Evolutionary conservation across 345 rosid species (phyloP), one percentile per base, ranked within the genome.

Genomic region (Citrus sinensis): DNA sequence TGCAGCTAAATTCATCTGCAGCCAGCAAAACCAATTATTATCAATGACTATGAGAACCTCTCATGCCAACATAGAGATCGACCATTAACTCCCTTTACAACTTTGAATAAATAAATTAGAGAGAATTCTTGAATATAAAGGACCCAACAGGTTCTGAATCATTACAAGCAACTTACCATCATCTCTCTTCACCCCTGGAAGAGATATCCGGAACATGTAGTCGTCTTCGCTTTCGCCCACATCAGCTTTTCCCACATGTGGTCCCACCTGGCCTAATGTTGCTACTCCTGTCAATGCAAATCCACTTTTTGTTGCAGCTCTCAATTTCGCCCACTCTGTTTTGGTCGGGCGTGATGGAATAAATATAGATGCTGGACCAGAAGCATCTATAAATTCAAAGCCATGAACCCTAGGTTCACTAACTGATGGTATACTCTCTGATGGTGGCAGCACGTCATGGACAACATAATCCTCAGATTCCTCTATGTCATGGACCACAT

Each of bases 111-210:
- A 6, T 51, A 64, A 65, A 20, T 32, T 65, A n/a, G 51, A 51
- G 9, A 65, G 16, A 51, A 65, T 65, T 51, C 70, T 13, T 9
- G 63, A 76, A 63, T 10, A 25, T 37, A 25, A 68, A 29, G 71
- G 76, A 74, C 32, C 40, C 62, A 61, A 16, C 22, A 56, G 66
- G 72, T n/a, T 54, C 19, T 14, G 9, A 55, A 55, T 27, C 34
- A 32, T 7, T 51, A 17, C 58, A 51, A 16, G 19, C 49, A 73
- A 80, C 88, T 85, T 84, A 88, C 97, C 87, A 64, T 85, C 86
- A 82, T 90, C 85, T 77, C 89, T 86, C 75, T 83, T 80, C 42
- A 92, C 97, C 55, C 97, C 94, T 0, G 97, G 93, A 64, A 90
- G 93, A 5, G 89, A 80, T 39, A 90, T 85, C 27, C 90, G 90